Evolutionary conservation across 2,329 filamentous ascomycete species (phyloP).

Genomic region (Colletotrichum kahawae): DNA sequence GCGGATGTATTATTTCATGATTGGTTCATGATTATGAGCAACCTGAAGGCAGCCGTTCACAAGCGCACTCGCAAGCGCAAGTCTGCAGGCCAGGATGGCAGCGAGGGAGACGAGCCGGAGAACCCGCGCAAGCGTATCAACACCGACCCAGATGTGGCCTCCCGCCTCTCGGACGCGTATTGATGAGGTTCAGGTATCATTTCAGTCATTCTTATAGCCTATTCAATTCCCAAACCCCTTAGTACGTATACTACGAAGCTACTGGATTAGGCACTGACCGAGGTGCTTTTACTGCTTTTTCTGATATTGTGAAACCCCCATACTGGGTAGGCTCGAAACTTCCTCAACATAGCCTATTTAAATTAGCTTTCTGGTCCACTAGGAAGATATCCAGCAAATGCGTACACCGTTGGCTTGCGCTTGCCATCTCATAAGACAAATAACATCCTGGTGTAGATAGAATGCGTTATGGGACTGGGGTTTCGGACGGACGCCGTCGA

Average conservation of each 20-base stretch:
- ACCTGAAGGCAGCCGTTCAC: too few relatives aligned
- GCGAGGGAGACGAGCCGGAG: too few relatives aligned
- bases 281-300: too few relatives aligned
- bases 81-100: too few relatives aligned
- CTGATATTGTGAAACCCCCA: too few relatives aligned
- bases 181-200: accelerated
- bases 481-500: background rate
- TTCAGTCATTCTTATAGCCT: accelerated
- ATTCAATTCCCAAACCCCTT: too few relatives aligned
- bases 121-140: too few relatives aligned
- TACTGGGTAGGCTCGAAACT: too few relatives aligned
- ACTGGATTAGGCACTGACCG: too few relatives aligned
- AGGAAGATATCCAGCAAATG: background rate
- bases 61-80: too few relatives aligned
- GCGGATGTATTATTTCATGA: background rate
- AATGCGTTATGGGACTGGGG: background rate
- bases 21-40: background rate
- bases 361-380: background rate
- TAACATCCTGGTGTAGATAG: background rate
- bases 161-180: background rate
- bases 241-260: too few relatives aligned
- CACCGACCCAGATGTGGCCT: too few relatives aligned
- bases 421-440: background rate
- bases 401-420: accelerated
- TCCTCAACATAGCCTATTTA: background rate